Evolutionary conservation across 106 monocot species (phyloP), one percentile per base, ranked within the genome.

Genomic region (Hemerocallis citrina): DNA sequence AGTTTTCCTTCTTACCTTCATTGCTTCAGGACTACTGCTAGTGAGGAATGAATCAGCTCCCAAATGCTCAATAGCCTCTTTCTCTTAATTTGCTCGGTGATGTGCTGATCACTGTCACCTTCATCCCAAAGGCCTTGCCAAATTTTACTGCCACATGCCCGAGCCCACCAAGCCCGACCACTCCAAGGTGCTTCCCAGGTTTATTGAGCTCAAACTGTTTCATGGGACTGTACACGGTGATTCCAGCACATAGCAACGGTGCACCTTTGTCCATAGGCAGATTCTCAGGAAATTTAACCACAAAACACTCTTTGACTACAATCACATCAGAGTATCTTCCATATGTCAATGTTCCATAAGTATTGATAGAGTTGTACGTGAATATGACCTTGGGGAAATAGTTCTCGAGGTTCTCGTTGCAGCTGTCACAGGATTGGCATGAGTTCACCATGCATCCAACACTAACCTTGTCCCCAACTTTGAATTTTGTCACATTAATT

Each of bases 91-190:
- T 85, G 34, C 30, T 52, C 0, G 68, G 74, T 11, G 79, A 77
- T 11, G 82, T 54, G 72, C 82, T 91, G 55, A 91, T 85, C 15
- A 91, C 85, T 14, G 90, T 91, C 34, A 85, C 85, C 38, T 77
- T 91, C 82, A 82, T 57, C 17, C 90, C 90, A 56, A 91, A 75
- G 21, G 85, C 82, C 77, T 85, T 85, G 21, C 59, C 90, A 34
- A 85, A 91, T 64, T 79, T 85, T 13, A 91, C 85, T 0, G 90
- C 85, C 1, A 91, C 79, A 35, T 91, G 90, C 0, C 90, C 90
- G 4, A 92, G 81, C 1, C 92, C 92, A 0, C 88, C 84, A 7
- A 92, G 75, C 15, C 84, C 92, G 5, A 81, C 84, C 2, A 84
- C 78, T 1, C 92, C 84, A 0, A 92, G n/a, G 64, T 87, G 88